phyloP scores from a whole-genome alignment of 2,329 filamentous ascomycete species.

The Cordyceps javanica region DNA sequence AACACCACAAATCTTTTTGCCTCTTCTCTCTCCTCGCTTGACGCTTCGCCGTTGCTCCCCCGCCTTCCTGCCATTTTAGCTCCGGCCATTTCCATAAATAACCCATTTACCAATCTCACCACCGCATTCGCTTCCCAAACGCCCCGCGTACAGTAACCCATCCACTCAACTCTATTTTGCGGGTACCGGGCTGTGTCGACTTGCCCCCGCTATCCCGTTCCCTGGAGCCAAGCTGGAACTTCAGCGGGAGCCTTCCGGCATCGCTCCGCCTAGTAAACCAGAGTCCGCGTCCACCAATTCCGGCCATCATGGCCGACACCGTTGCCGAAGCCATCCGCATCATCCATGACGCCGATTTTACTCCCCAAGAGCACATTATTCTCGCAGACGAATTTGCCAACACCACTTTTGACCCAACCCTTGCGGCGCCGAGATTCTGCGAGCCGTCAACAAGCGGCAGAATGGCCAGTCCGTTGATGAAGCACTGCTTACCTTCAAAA shows the following conservation, averaged over 20 bases:
- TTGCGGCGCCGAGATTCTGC: not conserved
- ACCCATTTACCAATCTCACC: not conserved
- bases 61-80: not conserved
- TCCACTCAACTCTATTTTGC: not conserved
- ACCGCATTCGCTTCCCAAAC: not conserved
- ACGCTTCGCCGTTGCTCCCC: no score
- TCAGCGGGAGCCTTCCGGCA: no score
- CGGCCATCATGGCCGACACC: not conserved
- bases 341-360: not conserved
- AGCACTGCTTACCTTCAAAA: not conserved
- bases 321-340: not conserved
- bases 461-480: not conserved
- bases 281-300: not conserved
- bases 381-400: not conserved
- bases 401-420: not conserved
- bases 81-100: not conserved
- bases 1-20: not conserved
- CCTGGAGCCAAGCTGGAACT: not conserved
- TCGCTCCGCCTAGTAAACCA: not conserved
- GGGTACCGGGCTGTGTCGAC: not conserved
- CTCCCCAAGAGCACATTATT: not conserved
- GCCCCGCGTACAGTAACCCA: not conserved
- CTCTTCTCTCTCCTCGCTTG: not conserved
- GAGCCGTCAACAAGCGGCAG: not conserved
- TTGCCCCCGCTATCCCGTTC: no score